These are phyloP conservation scores for Talaromyces sp. DNA, from an alignment of 2,329 filamentous ascomycete genomes.

Conservation along the genomic window DNA sequence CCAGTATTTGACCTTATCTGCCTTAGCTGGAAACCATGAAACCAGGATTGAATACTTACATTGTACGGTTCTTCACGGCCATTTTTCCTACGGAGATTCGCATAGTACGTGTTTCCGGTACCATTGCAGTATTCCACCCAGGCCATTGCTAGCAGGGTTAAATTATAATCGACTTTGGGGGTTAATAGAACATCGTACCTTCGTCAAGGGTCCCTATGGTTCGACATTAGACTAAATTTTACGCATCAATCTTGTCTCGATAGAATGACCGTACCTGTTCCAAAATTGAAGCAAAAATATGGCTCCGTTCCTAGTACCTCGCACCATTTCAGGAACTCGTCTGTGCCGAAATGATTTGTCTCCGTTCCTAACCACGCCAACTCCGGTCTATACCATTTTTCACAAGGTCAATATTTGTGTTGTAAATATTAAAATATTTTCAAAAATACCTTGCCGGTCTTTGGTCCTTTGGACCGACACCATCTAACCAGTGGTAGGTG, in stretches of 20 bases:
- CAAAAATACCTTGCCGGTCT: constrained; percentile 52
- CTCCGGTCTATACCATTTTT: constrained; percentile 53
- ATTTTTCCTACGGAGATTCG: constrained; percentile 71
- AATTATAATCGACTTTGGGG: neutral
- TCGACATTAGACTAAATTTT: neutral
- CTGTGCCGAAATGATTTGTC: constrained; percentile 75
- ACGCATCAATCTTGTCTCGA: neutral
- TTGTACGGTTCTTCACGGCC: constrained; percentile 73
- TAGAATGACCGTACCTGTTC: constrained; percentile 55
- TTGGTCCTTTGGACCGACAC: constrained; percentile 67
- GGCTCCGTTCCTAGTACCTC: constrained; percentile 68
- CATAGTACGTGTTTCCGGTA: constrained; percentile 71
- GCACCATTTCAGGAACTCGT: constrained; percentile 83
- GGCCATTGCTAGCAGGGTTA: constrained; percentile 49
- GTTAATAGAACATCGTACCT: constrained; percentile 30
- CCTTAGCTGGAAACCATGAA: neutral
- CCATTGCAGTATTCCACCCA: constrained; percentile 89
- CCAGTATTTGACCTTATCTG: constrained; percentile 67
- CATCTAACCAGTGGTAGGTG: constrained; percentile 82
- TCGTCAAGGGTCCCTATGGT: constrained; percentile 43
- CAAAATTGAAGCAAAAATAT: constrained; percentile 76
- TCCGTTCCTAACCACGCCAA: constrained; percentile 76
- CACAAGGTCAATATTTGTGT: neutral
- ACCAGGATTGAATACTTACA: constrained; percentile 25
- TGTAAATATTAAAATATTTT: neutral